Evolutionary conservation across 2,329 filamentous ascomycete genomes (phyloP).

Genomic region (Sporothrix luriei): DNA sequence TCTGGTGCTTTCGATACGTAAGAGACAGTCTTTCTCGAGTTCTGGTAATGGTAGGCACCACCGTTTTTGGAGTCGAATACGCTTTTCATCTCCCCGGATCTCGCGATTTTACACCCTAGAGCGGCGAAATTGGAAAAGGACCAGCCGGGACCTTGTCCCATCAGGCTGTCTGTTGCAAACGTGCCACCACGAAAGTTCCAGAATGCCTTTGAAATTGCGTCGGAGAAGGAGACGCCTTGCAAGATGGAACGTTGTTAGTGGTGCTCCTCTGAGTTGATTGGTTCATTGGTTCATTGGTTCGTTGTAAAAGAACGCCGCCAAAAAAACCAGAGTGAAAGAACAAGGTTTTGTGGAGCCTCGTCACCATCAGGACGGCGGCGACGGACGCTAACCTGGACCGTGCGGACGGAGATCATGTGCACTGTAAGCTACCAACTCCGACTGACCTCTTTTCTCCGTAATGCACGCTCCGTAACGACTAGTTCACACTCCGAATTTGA

Average conservation of each 20-base stretch:
- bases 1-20: background rate
- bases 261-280: background rate
- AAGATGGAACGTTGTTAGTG: constrained; percentile 31
- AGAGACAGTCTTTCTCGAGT: background rate
- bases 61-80: background rate
- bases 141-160: background rate
- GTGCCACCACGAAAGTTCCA: background rate
- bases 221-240: background rate
- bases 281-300: background rate
- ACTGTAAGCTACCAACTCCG: background rate
- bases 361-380: background rate
- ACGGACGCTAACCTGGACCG: constrained; percentile 4
- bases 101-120: background rate
- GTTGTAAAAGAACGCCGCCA: background rate
- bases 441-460: too few relatives aligned
- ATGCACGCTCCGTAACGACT: too few relatives aligned
- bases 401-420: constrained; percentile 17
- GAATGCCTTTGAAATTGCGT: background rate
- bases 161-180: background rate
- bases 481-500: background rate
- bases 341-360: constrained; percentile 20
- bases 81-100: constrained; percentile 3
- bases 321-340: background rate
- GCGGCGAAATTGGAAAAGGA: background rate
- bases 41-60: background rate